Conservation (phyloP, 2,329 filamentous ascomycete species). For the Penicillium rolfsii region DNA sequence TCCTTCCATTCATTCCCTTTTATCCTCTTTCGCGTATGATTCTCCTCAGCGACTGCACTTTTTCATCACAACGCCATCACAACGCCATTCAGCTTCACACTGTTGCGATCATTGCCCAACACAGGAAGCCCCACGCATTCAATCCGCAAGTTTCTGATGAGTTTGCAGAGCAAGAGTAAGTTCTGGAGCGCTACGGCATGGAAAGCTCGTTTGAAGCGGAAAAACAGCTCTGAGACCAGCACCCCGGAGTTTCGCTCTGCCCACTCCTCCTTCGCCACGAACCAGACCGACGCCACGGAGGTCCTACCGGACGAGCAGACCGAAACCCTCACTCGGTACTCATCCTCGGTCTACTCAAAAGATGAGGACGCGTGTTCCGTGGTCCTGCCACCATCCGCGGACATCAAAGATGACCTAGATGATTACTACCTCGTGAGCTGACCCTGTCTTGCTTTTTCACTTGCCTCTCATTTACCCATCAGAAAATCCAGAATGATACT, state of each 20-base stretch:
- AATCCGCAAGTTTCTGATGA: not conserved
- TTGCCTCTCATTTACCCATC: not conserved
- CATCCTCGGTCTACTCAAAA: conserved; percentile 5
- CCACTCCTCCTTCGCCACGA: not conserved
- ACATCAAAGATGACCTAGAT: not conserved
- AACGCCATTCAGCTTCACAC: not conserved
- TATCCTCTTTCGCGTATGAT: not conserved
- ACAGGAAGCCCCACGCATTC: not conserved
- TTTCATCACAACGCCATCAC: not conserved
- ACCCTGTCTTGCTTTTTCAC: not conserved
- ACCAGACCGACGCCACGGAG: not conserved
- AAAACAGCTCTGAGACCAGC: not conserved
- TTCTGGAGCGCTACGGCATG: conserved; percentile 7
- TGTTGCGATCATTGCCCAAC: not conserved
- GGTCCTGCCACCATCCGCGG: not conserved
- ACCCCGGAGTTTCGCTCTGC: not conserved
- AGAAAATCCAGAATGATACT: not conserved
- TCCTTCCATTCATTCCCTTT: not conserved
- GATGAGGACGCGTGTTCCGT: not conserved
- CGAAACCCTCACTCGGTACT: conserved; percentile 13
- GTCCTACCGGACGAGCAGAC: not conserved
- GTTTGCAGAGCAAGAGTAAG: not conserved
- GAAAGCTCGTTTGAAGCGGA: conserved; percentile 5
- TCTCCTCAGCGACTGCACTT: not conserved
- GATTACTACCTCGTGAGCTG: not conserved